Conservation (phyloP, 768 basidiomycete species). For the Ephemerocybe angulata region DNA sequence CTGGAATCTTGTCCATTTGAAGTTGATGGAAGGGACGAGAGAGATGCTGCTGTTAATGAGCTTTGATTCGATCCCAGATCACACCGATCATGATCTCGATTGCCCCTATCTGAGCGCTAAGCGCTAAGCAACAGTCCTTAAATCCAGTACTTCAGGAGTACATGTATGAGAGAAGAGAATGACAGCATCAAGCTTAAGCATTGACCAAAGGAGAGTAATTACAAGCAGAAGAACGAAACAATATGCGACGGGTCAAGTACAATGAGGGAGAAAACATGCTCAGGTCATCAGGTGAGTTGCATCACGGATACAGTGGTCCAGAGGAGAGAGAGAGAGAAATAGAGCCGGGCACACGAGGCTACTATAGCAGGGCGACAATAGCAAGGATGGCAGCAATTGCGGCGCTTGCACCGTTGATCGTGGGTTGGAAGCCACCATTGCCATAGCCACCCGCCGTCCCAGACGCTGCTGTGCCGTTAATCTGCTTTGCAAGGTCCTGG, state of each 20-base stretch:
- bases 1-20: slow-evolving; percentile 41
- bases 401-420: slow-evolving; percentile 3
- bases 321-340: background rate
- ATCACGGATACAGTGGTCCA: background rate
- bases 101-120: background rate
- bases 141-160: background rate
- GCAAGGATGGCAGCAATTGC: slow-evolving; percentile 1
- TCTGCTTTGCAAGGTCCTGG: slow-evolving; percentile 39
- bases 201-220: slow-evolving; percentile 1
- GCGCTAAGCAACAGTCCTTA: too few relatives aligned
- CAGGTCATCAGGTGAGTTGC: background rate
- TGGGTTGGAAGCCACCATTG: slow-evolving; percentile 3
- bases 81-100: background rate
- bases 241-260: slow-evolving; percentile 2
- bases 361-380: background rate
- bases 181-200: slow-evolving; percentile 5
- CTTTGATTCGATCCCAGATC: background rate
- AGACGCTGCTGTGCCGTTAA: slow-evolving; percentile 34
- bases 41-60: background rate
- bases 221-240: background rate
- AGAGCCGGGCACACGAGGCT: background rate
- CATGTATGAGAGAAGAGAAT: background rate
- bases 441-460: slow-evolving; percentile 4
- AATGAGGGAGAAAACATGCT: slow-evolving; percentile 3
- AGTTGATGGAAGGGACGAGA: background rate